These are phyloP conservation scores for Komagataella pastoris DNA, from an alignment of 805 yeast genomes.

Conservation along the genomic window DNA sequence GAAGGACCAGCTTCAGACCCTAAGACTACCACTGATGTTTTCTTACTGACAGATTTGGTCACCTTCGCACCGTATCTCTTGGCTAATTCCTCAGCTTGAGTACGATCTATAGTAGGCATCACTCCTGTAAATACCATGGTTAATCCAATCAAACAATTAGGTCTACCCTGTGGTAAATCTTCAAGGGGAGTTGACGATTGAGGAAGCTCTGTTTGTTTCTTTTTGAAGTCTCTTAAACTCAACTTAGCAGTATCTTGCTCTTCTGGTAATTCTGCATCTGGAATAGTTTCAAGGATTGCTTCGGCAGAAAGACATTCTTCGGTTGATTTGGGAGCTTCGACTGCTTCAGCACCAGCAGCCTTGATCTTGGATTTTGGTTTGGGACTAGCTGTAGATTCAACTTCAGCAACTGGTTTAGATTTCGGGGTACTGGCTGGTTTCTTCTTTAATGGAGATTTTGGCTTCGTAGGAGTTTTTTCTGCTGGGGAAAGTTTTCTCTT, in stretches of 20 bases:
- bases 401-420: constrained; percentile 3
- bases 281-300: constrained; percentile 47
- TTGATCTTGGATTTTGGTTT: constrained; percentile 2
- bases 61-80: constrained; percentile 86
- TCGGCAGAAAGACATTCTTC: constrained; percentile 25
- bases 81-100: constrained; percentile 62
- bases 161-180: constrained; percentile 69
- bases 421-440: constrained; percentile 2
- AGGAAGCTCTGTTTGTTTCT: constrained; percentile 22
- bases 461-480: background rate
- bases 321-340: background rate
- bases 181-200: constrained; percentile 15
- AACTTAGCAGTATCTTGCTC: constrained; percentile 35
- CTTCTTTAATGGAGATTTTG: background rate
- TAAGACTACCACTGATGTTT: constrained; percentile 78
- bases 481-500: background rate
- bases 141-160: constrained; percentile 77
- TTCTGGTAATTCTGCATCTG: constrained; percentile 61
- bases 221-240: constrained; percentile 45
- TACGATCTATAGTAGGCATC: constrained; percentile 68
- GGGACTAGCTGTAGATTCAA: constrained; percentile 1
- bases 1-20: constrained; percentile 97
- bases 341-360: background rate
- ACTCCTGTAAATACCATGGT: constrained; percentile 92
- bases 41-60: constrained; percentile 71